Percentiles rank a stretch among this genome's conserved stretches.
These are phyloP conservation scores for Boletus rubropictus DNA, from an alignment of 768 basidiomycete genomes.

Conservation along the genomic window DNA sequence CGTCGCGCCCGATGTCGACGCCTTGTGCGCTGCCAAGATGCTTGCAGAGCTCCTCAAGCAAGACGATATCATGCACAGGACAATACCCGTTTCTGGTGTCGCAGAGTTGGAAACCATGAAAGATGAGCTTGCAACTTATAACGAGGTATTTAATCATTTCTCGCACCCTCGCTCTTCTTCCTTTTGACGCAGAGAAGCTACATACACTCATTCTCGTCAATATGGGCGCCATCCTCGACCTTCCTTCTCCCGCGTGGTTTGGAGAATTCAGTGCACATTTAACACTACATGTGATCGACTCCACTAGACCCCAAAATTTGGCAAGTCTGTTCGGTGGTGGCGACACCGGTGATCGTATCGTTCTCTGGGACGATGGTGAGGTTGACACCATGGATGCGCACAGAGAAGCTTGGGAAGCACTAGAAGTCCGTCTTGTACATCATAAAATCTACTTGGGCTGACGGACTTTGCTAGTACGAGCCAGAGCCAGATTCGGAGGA, in stretches of 20 bases:
- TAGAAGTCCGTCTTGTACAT: conserved; percentile 52
- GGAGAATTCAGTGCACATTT: conserved; percentile 60
- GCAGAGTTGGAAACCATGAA: conserved; percentile 63
- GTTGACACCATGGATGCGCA: conserved; percentile 66
- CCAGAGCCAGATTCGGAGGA: conserved; percentile 70
- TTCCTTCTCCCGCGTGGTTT: conserved; percentile 70
- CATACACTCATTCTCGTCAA: conserved; percentile 89
- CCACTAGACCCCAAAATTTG: conserved; percentile 84
- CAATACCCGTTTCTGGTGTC: conserved; percentile 85
- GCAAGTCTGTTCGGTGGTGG: conserved; percentile 75
- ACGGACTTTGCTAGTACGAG: conserved; percentile 52
- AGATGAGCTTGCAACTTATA: conserved; percentile 57
- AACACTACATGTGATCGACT: conserved; percentile 90
- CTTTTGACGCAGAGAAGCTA: conserved; percentile 42
- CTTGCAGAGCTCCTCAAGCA: conserved; percentile 84
- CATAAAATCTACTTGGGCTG: not conserved
- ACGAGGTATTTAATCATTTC: conserved; percentile 48
- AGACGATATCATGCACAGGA: conserved; percentile 88
- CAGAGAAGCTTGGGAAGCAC: conserved; percentile 76
- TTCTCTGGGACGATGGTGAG: conserved; percentile 92
- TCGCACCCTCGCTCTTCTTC: not conserved
- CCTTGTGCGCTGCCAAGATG: conserved; percentile 86
- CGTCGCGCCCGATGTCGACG: conserved; percentile 88
- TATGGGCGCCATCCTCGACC: conserved; percentile 84
- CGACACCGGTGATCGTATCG: conserved; percentile 61